Evolutionary conservation across 106 monocot species (phyloP).

Genomic region (Apostasia ramifera): DNA sequence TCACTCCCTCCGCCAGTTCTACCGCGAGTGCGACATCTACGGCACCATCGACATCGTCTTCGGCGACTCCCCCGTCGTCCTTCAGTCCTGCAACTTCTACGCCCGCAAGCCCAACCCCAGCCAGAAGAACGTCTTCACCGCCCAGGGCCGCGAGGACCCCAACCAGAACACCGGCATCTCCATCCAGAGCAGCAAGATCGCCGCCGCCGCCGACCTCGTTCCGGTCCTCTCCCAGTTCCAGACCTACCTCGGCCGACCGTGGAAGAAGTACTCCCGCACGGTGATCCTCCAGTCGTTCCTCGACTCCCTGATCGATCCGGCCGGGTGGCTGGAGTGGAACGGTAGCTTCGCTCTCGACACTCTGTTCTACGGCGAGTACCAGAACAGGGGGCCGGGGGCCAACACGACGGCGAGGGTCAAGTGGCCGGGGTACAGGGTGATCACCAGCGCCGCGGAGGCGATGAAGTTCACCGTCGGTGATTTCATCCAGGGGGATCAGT

Average conservation of each 20-base stretch:
- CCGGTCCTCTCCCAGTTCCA: conserved; percentile 27
- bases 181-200: conserved; percentile 51
- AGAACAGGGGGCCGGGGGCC: conserved; percentile 47
- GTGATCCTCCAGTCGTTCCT: conserved; percentile 48
- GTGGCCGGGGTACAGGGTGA: conserved; percentile 48
- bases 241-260: conserved; percentile 59
- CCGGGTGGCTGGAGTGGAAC: conserved; percentile 67
- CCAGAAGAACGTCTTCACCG: conserved; percentile 66
- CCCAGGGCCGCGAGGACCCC: conserved; percentile 64
- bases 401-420: conserved; percentile 31
- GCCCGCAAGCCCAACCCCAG: conserved; percentile 43
- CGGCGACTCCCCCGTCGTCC: conserved; percentile 46
- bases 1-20: conserved; percentile 65
- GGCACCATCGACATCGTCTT: conserved; percentile 70
- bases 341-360: conserved; percentile 53
- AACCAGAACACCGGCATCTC: conserved; percentile 81
- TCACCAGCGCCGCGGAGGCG: conserved; percentile 30
- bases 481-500: conserved; percentile 60
- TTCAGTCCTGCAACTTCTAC: conserved; percentile 64
- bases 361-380: conserved; percentile 59
- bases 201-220: conserved; percentile 39
- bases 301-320: conserved; percentile 35
- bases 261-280: conserved; percentile 65
- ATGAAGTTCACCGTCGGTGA: conserved; percentile 36
- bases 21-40: conserved; percentile 55